These are phyloP conservation scores for Psidium guajava DNA, from an alignment of 345 rosid species.

Conservation along the genomic window DNA sequence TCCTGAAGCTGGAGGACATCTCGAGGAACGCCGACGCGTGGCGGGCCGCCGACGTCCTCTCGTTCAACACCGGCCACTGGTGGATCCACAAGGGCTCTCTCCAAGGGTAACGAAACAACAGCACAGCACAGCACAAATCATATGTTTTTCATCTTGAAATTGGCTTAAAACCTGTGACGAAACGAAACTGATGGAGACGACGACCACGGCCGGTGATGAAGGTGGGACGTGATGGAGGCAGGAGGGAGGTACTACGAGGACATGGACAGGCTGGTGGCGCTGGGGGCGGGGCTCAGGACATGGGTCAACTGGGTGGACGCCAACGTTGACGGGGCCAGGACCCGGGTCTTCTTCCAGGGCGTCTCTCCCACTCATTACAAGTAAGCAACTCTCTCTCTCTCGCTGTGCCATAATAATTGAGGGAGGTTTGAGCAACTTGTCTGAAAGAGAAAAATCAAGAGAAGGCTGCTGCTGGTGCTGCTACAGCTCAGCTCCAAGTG, in stretches of 20 bases:
- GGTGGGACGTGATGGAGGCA: constrained; percentile 84
- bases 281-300: constrained; percentile 60
- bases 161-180: too few species aligned
- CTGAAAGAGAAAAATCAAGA: neutral
- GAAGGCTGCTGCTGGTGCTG: neutral
- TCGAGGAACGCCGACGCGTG: constrained; percentile 54
- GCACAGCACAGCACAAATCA: neutral
- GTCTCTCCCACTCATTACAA: constrained; percentile 88
- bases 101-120: constrained; percentile 39
- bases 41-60: constrained; percentile 60
- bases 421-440: neutral
- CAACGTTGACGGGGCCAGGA: constrained; percentile 33
- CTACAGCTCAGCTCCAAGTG: neutral
- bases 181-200: neutral
- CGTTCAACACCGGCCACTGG: constrained; percentile 95
- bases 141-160: neutral
- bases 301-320: constrained; percentile 78
- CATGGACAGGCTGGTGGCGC: constrained; percentile 67
- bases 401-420: neutral
- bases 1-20: constrained; percentile 59
- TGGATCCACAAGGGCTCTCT: constrained; percentile 73
- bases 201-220: constrained; percentile 5
- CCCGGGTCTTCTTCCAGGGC: constrained; percentile 68
- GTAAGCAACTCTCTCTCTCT: constrained; percentile 20
- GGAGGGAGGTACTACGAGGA: constrained; percentile 54